A percentile compares a stretch with the other conserved stretches of the same genome.
These are phyloP conservation scores for Suhomyces sp. DNA, from an alignment of 805 yeast genomes.

Conservation along the genomic window DNA sequence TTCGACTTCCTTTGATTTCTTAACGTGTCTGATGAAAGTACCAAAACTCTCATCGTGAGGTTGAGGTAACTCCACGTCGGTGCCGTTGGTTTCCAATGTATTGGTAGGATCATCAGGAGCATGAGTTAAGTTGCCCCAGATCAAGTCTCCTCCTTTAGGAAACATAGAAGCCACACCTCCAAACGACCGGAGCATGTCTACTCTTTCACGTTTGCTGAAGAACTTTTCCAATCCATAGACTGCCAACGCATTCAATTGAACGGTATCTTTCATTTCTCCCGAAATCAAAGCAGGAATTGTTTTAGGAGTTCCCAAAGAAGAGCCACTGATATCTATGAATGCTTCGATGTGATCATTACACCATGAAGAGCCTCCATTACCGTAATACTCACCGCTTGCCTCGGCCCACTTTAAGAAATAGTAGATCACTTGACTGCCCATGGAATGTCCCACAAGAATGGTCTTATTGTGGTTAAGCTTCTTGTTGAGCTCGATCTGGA, in stretches of 20 bases:
- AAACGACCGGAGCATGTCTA: slow-evolving; percentile 79
- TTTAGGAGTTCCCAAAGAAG: slow-evolving; percentile 92
- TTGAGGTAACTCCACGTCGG: slow-evolving; percentile 17
- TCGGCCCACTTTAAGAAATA: slow-evolving; percentile 97
- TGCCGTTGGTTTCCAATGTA: slow-evolving; percentile 18
- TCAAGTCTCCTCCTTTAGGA: slow-evolving; percentile 88
- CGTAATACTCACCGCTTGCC: slow-evolving; percentile 73
- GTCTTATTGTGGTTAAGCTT: slow-evolving; percentile 59
- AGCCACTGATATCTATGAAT: slow-evolving; percentile 83
- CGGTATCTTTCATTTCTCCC: slow-evolving; percentile 98
- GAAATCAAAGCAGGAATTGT: slow-evolving; percentile 88
- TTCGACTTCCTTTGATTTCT: slow-evolving; percentile 18
- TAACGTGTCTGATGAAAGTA: slow-evolving; percentile 9
- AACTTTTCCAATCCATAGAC: slow-evolving; percentile 93
- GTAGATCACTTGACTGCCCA: slow-evolving; percentile 90
- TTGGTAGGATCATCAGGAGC: slow-evolving; percentile 70
- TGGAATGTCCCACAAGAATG: slow-evolving; percentile 85
- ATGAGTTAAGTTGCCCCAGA: slow-evolving; percentile 74
- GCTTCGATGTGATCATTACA: slow-evolving; percentile 81
- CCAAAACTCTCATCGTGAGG: slow-evolving; percentile 13
- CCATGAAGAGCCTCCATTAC: slow-evolving; percentile 92
- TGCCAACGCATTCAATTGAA: slow-evolving; percentile 87
- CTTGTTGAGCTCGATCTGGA: slow-evolving; percentile 62
- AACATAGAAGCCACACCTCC: slow-evolving; percentile 96
- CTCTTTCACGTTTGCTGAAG: slow-evolving; percentile 83